Percentiles rank a stretch among this genome's conserved stretches.
Evolutionary conservation across 2,329 filamentous ascomycete species (phyloP).

Genomic region (Ilyonectria robusta): DNA sequence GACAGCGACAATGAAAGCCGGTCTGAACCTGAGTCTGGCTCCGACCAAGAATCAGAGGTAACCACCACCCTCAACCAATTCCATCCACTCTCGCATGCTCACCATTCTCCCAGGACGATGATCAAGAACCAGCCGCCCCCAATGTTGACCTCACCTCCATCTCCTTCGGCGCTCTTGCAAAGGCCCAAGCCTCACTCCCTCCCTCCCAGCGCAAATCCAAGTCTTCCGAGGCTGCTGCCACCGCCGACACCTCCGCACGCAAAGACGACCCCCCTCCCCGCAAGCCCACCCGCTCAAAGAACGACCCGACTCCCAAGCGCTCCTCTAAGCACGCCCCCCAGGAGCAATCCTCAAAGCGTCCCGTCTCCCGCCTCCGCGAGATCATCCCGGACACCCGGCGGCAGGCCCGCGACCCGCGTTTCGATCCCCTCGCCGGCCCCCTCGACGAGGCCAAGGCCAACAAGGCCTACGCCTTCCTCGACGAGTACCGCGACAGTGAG

Average conservation of each 20-base stretch:
- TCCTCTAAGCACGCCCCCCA: slow-evolving; percentile 91
- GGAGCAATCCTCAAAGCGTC: slow-evolving; percentile 84
- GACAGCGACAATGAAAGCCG: slow-evolving; percentile 46
- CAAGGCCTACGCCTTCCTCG: slow-evolving; percentile 88
- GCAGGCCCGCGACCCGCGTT: slow-evolving; percentile 87
- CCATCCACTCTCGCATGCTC: slow-evolving; percentile 14
- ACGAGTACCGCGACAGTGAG: slow-evolving; percentile 88
- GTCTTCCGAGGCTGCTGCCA: slow-evolving; percentile 33
- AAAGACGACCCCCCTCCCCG: slow-evolving; percentile 44
- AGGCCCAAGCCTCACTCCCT: slow-evolving; percentile 81
- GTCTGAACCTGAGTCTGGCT: slow-evolving; percentile 38
- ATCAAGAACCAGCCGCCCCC: slow-evolving; percentile 48
- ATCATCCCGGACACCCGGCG: slow-evolving; percentile 71
- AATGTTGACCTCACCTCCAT: slow-evolving; percentile 70
- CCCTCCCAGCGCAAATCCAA: slow-evolving; percentile 47
- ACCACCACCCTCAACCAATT: not conserved
- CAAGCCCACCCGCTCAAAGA: slow-evolving; percentile 55
- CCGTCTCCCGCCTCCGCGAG: slow-evolving; percentile 85
- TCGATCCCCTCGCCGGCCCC: slow-evolving; percentile 74
- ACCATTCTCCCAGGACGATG: slow-evolving; percentile 37
- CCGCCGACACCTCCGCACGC: slow-evolving; percentile 35
- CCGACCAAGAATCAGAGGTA: slow-evolving; percentile 49
- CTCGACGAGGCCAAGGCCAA: slow-evolving; percentile 72
- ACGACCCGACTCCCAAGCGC: slow-evolving; percentile 52
- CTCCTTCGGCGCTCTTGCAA: slow-evolving; percentile 91